Conservation (phyloP, 345 rosid genomes). For the Combretum micranthum region DNA sequence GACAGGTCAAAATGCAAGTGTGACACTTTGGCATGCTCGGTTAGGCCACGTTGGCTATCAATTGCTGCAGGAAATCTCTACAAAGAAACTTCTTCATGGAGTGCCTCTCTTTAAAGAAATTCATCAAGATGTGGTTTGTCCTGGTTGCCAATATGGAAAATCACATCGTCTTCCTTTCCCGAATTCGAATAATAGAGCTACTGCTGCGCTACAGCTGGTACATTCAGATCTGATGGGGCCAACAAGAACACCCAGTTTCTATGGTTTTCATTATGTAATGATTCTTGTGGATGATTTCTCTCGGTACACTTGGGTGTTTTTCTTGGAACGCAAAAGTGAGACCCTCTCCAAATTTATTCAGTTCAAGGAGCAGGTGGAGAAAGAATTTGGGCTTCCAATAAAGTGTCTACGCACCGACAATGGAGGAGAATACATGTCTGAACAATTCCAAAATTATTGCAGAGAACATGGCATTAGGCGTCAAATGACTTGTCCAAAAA, state of each 20-base stretch:
- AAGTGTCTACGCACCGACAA: neutral
- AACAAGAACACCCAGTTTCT: neutral
- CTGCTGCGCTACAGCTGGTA: conserved; percentile 8
- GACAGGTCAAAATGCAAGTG: too few relatives aligned
- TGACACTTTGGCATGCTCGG: conserved; percentile 18
- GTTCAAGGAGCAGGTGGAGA: neutral
- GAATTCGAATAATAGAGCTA: too few relatives aligned
- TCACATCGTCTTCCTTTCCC: conserved; percentile 12
- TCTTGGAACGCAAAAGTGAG: neutral
- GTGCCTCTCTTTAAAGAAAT: conserved; percentile 3
- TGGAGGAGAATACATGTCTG: neutral
- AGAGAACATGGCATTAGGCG: neutral
- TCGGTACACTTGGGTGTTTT: neutral
- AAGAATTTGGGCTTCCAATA: neutral
- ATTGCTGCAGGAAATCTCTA: conserved; percentile 12
- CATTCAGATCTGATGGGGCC: conserved; percentile 10
- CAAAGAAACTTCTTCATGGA: conserved; percentile 7
- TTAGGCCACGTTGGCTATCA: conserved; percentile 13
- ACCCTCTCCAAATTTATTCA: neutral
- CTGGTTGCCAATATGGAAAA: conserved; percentile 11
- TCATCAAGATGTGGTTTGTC: neutral
- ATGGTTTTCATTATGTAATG: neutral
- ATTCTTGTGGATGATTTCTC: neutral
- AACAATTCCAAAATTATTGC: neutral
- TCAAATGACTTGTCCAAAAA: conserved; percentile 2